Evolutionary conservation across 2,329 filamentous ascomycete species (phyloP), one percentile per base, ranked within the genome.

Genomic region (Colletotrichum sp.): DNA sequence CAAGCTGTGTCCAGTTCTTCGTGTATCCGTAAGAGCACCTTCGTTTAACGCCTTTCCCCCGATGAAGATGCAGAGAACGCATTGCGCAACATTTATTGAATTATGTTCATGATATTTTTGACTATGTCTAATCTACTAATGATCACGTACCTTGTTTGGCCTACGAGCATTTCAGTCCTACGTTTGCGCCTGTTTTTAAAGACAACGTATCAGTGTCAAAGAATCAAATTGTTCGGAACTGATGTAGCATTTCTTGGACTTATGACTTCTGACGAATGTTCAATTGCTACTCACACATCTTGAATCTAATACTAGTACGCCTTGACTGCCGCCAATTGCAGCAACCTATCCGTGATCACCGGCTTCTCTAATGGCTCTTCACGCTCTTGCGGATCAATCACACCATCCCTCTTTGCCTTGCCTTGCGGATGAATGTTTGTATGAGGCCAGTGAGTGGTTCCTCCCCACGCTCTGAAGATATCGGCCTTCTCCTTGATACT

Each of bases 391-490:
- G 83, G 83, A 7, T 83, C 83, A 30, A 73, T 14, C 12, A 61
- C 65, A 2, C 64, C 71, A 16, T 73, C 7, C 28, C 71, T 73
- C 55, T 73, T 73, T 4, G 71, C 71, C 16, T 74, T 73, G 14
- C 65, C 74, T 2, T 78, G 77, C 1, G 83, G 79, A 13, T 81
- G 81, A 48, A 87, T 85, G 72, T 87, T 86, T 75, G 82, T 81
- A 65, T 83, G 80, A 24, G 82, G 82, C 82, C 82, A 83, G 71
- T 83, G 81, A 4, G 82, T 83, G 1, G 82, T 83, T 3, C 74
- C 80, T 10, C 77, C 76, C 32, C 63, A 82, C 1, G 43, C 43
- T 52, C 80, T 28, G 63, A 84, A 84, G 14, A 81, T 77, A 4
- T 66, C 34, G 7, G 60, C 66, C 71, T 76, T 76, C 39, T 68